A percentile compares a stretch with the other conserved stretches of the same genome.
These are phyloP conservation scores for Silene noctiflora DNA, from an alignment of 179 eudicot genomes.

Conservation along the genomic window DNA sequence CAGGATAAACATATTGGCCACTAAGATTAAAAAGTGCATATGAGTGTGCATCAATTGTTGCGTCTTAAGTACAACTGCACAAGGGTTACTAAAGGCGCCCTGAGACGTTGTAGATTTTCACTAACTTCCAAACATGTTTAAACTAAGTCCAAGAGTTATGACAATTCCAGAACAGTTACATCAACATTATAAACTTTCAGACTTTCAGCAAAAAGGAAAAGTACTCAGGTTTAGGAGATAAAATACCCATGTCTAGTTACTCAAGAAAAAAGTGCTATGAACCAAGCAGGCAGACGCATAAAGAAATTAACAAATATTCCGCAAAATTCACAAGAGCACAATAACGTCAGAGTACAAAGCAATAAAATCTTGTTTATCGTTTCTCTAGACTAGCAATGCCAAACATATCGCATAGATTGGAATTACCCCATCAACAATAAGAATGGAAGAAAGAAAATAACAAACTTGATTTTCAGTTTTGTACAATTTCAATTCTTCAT, in stretches of 20 bases:
- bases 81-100: no score
- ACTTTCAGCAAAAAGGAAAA: no score
- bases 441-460: neutral
- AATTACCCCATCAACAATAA: neutral
- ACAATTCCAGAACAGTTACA: neutral
- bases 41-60: no score
- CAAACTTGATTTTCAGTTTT: neutral
- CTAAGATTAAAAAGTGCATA: no score
- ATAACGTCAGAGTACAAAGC: neutral
- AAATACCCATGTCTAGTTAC: neutral
- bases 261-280: neutral
- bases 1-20: no score
- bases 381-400: neutral
- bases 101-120: no score
- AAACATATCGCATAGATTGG: neutral
- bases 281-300: neutral
- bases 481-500: neutral
- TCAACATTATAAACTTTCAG: neutral
- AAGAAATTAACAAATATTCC: neutral
- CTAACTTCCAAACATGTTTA: no score
- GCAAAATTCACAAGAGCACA: neutral
- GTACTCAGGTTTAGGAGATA: neutral
- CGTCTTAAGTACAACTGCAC: no score
- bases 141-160: neutral
- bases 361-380: neutral